Base-by-base conservation (phyloP, 2,329 filamentous ascomycete species). In the Ramichloridium luteum region DNA sequence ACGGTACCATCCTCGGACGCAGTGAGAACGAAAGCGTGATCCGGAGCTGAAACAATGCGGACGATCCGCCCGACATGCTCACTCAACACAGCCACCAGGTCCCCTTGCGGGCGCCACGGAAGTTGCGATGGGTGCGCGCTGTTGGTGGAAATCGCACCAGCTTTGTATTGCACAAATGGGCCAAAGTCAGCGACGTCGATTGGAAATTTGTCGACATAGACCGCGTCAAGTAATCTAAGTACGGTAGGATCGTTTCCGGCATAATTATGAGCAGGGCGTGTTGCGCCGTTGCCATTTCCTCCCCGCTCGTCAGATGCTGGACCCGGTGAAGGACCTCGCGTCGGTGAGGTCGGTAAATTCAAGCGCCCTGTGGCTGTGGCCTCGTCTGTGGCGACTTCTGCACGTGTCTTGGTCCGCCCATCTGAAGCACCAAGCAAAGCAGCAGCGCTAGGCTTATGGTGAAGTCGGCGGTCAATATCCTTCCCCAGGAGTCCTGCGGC, bases 11-110 rank as follows among this genome's bases (percentile, higher is more conserved):
- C 90, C 48, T 93, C 83, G 6, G 86, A 88, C 5, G 77, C 88
- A 1, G 90, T 96, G 35, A 94, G 70, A 56, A 98, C 98, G 60
- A 98, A 98, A 4, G 77, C 64, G 53, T 98, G 88, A 50, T 98
- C 90, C 1, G 88, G 84, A 2, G 90, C 78, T 5, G 84, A 73
- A 2, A 80, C 66, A 8, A 96, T 73, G 6, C 86, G 74, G 49
- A 80, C 93, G 41, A 96, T 74, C 5, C 82, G 72, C 1, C 75
- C 83, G 16, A 68, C 76, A 51, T 98, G 90, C 53, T 98, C 90
- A 1, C 81, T 75, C 49, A 96, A 85, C 1, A 83, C 83, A 2
- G 86, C 84, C 13, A 96, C 79, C 6, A 96, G 67, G 31, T 75
- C 77, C 2, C 90, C 86, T 33, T 77, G 73, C 0, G 90, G 90